These are phyloP conservation scores for Lotmaria passim DNA, from an alignment of 208 protist genomes.

Conservation along the genomic window DNA sequence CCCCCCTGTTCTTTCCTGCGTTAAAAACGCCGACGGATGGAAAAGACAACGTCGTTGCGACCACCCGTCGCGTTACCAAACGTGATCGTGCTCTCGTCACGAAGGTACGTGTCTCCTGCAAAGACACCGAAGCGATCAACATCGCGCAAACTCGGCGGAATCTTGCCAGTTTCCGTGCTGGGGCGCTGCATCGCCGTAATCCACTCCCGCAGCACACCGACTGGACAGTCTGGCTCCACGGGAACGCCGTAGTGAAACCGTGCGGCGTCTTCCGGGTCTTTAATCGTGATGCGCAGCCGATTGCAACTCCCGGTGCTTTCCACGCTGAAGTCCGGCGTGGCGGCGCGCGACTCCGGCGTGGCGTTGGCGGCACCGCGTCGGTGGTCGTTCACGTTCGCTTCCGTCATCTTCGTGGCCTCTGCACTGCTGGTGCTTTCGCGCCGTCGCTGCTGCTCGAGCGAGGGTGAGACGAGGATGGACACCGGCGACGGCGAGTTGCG, in stretches of 20 bases:
- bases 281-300: slow-evolving; percentile 54
- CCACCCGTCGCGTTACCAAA: slow-evolving; percentile 53
- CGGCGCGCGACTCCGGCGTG: slow-evolving; percentile 13
- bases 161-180: slow-evolving; percentile 3
- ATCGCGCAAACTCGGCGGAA: slow-evolving; percentile 27
- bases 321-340: slow-evolving; percentile 30
- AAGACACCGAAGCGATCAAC: slow-evolving; percentile 38
- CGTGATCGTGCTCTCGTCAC: slow-evolving; percentile 29
- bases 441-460: slow-evolving; percentile 19
- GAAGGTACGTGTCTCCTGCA: slow-evolving; percentile 35
- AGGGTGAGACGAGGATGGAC: slow-evolving; percentile 26
- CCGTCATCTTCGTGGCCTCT: neutral
- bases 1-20: neutral
- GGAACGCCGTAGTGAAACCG: slow-evolving; percentile 55
- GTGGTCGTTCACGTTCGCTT: slow-evolving; percentile 7
- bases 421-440: slow-evolving; percentile 19
- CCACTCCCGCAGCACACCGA: slow-evolving; percentile 51
- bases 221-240: slow-evolving; percentile 50
- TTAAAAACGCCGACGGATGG: slow-evolving; percentile 28
- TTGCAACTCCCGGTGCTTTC: slow-evolving; percentile 28
- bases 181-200: slow-evolving; percentile 32
- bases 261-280: slow-evolving; percentile 43
- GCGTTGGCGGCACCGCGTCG: neutral
- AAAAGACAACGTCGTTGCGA: slow-evolving; percentile 64
- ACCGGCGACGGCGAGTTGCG: slow-evolving; percentile 13